A percentile compares a stretch with the other conserved stretches of the same genome.
phyloP scores from a whole-genome alignment of 495 filamentous ascomycete species.

The Penicillium arizonense region DNA sequence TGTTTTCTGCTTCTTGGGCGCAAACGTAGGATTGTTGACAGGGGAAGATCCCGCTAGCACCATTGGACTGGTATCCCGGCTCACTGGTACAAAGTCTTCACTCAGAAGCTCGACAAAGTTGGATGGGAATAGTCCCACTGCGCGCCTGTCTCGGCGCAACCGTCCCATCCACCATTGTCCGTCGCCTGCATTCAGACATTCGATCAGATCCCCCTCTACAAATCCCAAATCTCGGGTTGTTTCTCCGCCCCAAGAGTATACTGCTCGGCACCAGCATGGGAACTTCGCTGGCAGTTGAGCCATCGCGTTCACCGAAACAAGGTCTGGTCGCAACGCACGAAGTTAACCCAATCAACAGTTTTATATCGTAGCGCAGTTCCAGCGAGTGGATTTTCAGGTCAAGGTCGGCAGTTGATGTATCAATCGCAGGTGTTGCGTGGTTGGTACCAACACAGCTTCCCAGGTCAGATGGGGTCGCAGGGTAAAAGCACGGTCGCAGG shows the following conservation, averaged over 20 bases:
- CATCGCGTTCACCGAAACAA: slow-evolving; percentile 40
- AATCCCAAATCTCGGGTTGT: slow-evolving; percentile 93
- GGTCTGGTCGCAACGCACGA: neutral
- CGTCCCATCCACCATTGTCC: slow-evolving; percentile 98
- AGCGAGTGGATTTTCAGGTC: neutral
- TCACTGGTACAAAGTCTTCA: slow-evolving; percentile 78
- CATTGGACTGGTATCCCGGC: slow-evolving; percentile 73
- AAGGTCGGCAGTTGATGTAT: neutral
- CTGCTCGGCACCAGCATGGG: slow-evolving; percentile 92
- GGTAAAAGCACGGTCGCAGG: slow-evolving; percentile 18
- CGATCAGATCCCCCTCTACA: slow-evolving; percentile 95
- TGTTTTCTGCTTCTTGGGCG: slow-evolving; percentile 49
- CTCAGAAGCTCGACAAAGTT: slow-evolving; percentile 94
- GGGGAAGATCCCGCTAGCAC: slow-evolving; percentile 32
- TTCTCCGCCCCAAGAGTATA: slow-evolving; percentile 98
- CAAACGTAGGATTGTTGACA: slow-evolving; percentile 46
- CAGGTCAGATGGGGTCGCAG: slow-evolving; percentile 13
- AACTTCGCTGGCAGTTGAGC: slow-evolving; percentile 76
- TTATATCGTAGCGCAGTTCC: neutral
- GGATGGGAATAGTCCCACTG: slow-evolving; percentile 89
- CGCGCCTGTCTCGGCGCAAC: slow-evolving; percentile 78
- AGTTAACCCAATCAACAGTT: neutral
- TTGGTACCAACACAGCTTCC: slow-evolving; percentile 3
- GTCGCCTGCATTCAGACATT: slow-evolving; percentile 96
- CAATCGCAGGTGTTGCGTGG: neutral